Base-by-base conservation (phyloP, 75 land plant species). In the Cryptomeria japonica region DNA sequence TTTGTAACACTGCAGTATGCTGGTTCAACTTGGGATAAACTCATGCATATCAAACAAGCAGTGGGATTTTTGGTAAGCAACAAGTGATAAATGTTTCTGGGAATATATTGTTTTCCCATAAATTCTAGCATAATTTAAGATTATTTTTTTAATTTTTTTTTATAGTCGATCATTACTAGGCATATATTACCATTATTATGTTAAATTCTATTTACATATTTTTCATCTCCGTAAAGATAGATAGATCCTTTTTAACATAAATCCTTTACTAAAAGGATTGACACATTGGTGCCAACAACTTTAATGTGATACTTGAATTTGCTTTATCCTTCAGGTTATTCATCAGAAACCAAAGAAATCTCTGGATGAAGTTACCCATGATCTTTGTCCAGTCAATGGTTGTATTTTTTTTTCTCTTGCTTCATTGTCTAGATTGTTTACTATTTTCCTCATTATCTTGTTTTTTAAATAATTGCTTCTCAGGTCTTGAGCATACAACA, bases 301-400 rank as follows among this genome's bases (percentile, higher is more conserved):
- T 38, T 38, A 22, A 41, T 68, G 46, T 68, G 83, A 79, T 38
- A 11, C 9, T 18, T 87, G 34, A 77, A 32, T 36, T 42, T 3
- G n/a, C 87, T 32, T 37, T 41, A 77, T 78, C 44, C 49, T 84
- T 68, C 90, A 96, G 99, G 97, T 97, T 22, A 93, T 97, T 22
- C 98, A 97, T 88, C 99, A 97, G 86, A 97, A 97, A 89, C 97
- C 98, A 16, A 97, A 96, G 91, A 97, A 97, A 89, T 91, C 94
- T 12, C 86, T 97, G 78, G 98, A 95, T 89, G 99, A 97, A 94
- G 96, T 97, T 88, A 95, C 97, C 55, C 96, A 94, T 73, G 95
- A 94, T 86, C 94, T 97, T 82, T 97, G 99, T 91, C 99, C 99
- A 22, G 99, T 97, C 61, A 90, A 94, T 91, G 80, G 32, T 11